Percentiles rank a stretch among this genome's conserved stretches.
Conservation (phyloP, 1,284 basidiomycete genomes). For the Pholiota adiposa region DNA sequence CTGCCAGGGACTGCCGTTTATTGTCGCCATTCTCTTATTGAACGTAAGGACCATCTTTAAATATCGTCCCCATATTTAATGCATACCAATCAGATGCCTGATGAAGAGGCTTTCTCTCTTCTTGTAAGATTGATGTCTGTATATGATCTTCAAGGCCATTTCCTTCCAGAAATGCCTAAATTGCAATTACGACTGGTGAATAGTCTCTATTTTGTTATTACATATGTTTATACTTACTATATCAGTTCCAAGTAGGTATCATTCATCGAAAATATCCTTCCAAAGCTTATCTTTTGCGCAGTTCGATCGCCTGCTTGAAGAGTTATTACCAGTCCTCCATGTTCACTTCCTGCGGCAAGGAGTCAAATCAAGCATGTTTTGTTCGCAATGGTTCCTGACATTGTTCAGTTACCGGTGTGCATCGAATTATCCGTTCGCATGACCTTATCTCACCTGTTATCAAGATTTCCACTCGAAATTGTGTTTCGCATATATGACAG, state of each 20-base stretch:
- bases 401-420: slow-evolving; percentile 91
- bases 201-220: slow-evolving; percentile 8
- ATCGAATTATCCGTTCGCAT: neutral
- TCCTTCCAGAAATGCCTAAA: slow-evolving; percentile 97
- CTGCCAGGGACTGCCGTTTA: slow-evolving; percentile 95
- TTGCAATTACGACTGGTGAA: slow-evolving; percentile 87
- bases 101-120: slow-evolving; percentile 96
- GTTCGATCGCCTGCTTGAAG: slow-evolving; percentile 95
- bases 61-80: neutral
- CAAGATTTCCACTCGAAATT: slow-evolving; percentile 91
- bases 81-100: slow-evolving; percentile 80
- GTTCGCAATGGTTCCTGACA: slow-evolving; percentile 97
- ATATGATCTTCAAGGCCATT: slow-evolving; percentile 95
- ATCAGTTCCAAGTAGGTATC: slow-evolving; percentile 45
- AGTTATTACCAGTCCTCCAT: slow-evolving; percentile 88
- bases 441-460: slow-evolving; percentile 1
- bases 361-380: slow-evolving; percentile 96
- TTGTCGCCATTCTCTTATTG: slow-evolving; percentile 90
- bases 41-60: slow-evolving; percentile 62
- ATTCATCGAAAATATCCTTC: neutral
- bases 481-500: slow-evolving; percentile 96
- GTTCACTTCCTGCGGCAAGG: slow-evolving; percentile 93
- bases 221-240: slow-evolving; percentile 13
- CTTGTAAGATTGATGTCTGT: slow-evolving; percentile 98
- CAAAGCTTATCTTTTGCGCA: slow-evolving; percentile 30